Evolutionary conservation across 352 stramenopile genomes (phyloP).

Genomic region (Globisporangium cystogenes): DNA sequence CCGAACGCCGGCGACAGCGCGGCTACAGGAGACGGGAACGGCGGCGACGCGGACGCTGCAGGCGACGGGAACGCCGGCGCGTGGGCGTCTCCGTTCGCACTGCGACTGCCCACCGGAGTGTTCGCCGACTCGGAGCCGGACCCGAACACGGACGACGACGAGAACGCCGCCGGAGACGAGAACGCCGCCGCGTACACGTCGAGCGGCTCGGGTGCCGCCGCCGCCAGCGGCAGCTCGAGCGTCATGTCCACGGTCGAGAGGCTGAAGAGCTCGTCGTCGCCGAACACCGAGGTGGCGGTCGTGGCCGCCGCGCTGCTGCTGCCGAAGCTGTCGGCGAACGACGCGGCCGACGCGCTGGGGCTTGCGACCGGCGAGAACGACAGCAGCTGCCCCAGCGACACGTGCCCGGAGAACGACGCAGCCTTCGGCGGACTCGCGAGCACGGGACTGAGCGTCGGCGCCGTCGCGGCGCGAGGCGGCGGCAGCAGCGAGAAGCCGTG

Average conservation of each 20-base stretch:
- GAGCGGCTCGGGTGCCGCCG: background rate
- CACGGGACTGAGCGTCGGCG: constrained; percentile 6
- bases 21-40: background rate
- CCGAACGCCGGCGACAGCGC: background rate
- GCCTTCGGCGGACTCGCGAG: background rate
- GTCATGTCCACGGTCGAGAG: constrained; percentile 8
- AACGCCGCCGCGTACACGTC: background rate
- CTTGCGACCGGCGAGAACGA: constrained; percentile 55
- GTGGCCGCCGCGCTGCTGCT: constrained; percentile 14
- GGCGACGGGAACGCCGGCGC: background rate
- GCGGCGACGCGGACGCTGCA: background rate
- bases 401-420: constrained; percentile 13
- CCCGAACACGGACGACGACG: background rate
- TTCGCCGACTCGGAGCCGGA: constrained; percentile 1
- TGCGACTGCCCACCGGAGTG: background rate
- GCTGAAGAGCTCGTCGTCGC: constrained; percentile 28
- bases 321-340: constrained; percentile 23
- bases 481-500: constrained; percentile 7
- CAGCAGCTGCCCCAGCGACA: constrained; percentile 32
- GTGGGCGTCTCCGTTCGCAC: background rate
- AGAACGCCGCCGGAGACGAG: background rate
- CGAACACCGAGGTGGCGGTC: constrained; percentile 12
- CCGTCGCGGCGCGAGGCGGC: constrained; percentile 13
- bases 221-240: constrained; percentile 1
- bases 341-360: constrained; percentile 11